A percentile compares a stretch with the other conserved stretches of the same genome.
phyloP scores from a whole-genome alignment of 352 stramenopile genomes.

The Blastocystis sp. region DNA sequence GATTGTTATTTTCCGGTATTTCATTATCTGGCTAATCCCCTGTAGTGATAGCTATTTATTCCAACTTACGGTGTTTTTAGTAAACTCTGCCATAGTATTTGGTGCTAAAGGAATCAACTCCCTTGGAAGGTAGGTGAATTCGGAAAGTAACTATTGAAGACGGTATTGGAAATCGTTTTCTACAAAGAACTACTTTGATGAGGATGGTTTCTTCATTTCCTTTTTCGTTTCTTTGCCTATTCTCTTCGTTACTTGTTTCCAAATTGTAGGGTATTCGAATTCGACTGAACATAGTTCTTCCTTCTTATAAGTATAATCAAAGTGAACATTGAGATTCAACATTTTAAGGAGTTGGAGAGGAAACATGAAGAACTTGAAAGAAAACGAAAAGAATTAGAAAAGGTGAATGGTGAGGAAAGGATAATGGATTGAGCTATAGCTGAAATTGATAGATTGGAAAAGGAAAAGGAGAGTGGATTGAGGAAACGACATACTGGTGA shows the following conservation, averaged over 20 bases:
- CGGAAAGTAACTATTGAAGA: background rate
- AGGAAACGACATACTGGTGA: background rate
- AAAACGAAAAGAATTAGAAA: slow-evolving; percentile 41
- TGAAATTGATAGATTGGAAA: background rate
- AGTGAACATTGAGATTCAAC: slow-evolving; percentile 8
- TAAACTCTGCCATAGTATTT: slow-evolving; percentile 49
- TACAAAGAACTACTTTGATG: slow-evolving; percentile 49
- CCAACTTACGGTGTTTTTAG: slow-evolving; percentile 35
- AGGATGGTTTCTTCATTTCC: slow-evolving; percentile 57
- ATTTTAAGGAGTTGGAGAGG: background rate
- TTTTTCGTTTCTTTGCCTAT: slow-evolving; percentile 48
- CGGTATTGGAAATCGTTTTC: slow-evolving; percentile 39
- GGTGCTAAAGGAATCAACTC: background rate
- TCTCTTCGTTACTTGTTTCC: slow-evolving; percentile 8
- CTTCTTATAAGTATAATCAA: slow-evolving; percentile 16
- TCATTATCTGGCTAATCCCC: background rate
- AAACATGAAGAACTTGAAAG: slow-evolving; percentile 36
- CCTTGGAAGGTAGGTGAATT: background rate
- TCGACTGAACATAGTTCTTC: slow-evolving; percentile 3
- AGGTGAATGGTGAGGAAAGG: background rate
- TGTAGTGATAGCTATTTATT: slow-evolving; percentile 28
- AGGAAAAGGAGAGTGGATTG: background rate
- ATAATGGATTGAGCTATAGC: background rate
- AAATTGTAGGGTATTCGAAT: background rate
- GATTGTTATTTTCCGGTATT: background rate